Base-by-base conservation (phyloP, 1,284 basidiomycete species). In the Tilletiaria anomala region DNA sequence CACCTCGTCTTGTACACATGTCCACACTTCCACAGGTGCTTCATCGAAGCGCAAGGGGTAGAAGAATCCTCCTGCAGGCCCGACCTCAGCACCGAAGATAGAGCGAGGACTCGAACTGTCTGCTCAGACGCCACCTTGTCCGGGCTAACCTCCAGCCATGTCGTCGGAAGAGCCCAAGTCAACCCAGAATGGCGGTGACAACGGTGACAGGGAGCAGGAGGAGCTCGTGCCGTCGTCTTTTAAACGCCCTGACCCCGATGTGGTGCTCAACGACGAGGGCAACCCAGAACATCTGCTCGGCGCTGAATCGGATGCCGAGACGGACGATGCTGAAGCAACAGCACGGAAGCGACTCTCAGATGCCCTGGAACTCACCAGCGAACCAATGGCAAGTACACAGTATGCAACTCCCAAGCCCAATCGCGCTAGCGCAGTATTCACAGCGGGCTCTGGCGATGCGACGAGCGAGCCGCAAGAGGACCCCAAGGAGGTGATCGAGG, bases 401-500 rank as follows among this genome's bases (percentile, higher is more conserved):
- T 44, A 38, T 21, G 10, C 39, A 42, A 15, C 36, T 29, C n/a
- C 37, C 35, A 22, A 37, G 32, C 41, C n/a, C 39, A 37, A 16
- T 29, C 37, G n/a, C 19, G 39, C 15, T 12, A 37, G 8, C 17
- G 12, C 31, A 8, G 26, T n/a, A 17, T 15, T 20, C 6, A 1
- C 29, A 5, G 3, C 38, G 5, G 6, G 15, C 17, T 16, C 37
- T n/a, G 26, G 6, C 37, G 15, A 11, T 26, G 23, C 18, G 20
- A 12, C 35, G 18, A 11, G 8, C 37, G 36, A 23, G 39, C 18
- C 38, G 40, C 6, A 21, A 24, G 11, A 21, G 31, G 18, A 11
- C 19, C 23, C 43, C 18, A 60, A 54, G 15, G 79, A 82, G 58
- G 79, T 81, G n/a, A n/a, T n/a, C 2, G 78, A 83, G 54, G 75